Percentiles rank a stretch among this genome's conserved stretches.
Conservation (phyloP, 2,329 filamentous ascomycete species). For the Helicocarpus griseus region DNA sequence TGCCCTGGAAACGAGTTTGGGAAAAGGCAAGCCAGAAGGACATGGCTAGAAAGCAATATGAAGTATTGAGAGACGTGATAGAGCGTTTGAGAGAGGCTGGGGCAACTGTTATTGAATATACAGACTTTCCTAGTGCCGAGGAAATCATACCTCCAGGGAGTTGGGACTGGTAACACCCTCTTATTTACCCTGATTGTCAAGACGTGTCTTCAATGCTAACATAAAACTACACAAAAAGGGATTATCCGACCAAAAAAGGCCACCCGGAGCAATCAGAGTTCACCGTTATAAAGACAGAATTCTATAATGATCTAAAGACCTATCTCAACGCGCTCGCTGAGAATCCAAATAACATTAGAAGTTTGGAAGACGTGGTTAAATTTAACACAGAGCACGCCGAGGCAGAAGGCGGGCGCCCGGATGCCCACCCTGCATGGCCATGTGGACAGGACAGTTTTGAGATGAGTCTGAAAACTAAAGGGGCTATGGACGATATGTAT, state of each 20-base stretch:
- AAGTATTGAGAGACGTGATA: background rate
- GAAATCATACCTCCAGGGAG: conserved; percentile 14
- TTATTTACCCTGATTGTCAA: background rate
- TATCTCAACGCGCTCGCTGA: conserved; percentile 34
- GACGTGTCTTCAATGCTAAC: background rate
- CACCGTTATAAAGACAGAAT: conserved; percentile 56
- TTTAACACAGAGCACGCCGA: conserved; percentile 50
- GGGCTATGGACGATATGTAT: conserved; percentile 55
- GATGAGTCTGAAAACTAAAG: conserved; percentile 51
- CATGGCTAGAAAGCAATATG: conserved; percentile 13
- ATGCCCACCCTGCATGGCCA: conserved; percentile 52
- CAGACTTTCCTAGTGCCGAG: background rate
- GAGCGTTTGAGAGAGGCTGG: background rate
- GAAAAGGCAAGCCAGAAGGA: conserved; percentile 48
- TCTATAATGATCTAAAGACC: conserved; percentile 51
- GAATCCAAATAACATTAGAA: background rate
- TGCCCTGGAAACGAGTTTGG: conserved; percentile 68
- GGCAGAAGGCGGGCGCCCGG: conserved; percentile 56
- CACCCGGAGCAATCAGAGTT: conserved; percentile 57
- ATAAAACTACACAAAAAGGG: background rate
- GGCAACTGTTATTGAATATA: background rate
- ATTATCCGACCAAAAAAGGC: conserved; percentile 4
- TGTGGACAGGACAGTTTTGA: conserved; percentile 64
- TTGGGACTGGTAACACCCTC: background rate
- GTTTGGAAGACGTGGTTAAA: background rate